These are phyloP conservation scores for Mycena alexandri DNA, from an alignment of 768 basidiomycete species.

Conservation along the genomic window DNA sequence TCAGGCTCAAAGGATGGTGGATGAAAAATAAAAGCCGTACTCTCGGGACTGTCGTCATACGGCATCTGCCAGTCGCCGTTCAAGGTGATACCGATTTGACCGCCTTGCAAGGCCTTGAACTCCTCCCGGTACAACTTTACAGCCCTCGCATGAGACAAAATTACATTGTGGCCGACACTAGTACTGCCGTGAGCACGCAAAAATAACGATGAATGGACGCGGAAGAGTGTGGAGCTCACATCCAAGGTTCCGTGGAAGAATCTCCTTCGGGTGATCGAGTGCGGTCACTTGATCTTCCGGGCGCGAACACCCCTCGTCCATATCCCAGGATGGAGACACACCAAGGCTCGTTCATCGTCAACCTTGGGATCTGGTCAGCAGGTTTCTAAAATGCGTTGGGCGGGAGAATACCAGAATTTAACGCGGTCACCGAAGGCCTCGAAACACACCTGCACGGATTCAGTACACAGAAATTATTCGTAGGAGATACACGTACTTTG, in stretches of 20 bases:
- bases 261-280: constrained; percentile 70
- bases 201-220: constrained; percentile 35
- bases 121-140: constrained; percentile 75
- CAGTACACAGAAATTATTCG: constrained; percentile 2
- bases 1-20: constrained; percentile 10
- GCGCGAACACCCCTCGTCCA: constrained; percentile 77
- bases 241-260: constrained; percentile 77
- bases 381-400: constrained; percentile 27
- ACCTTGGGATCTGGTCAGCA: constrained; percentile 50
- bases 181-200: constrained; percentile 21
- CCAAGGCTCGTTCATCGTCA: constrained; percentile 86
- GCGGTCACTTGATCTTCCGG: constrained; percentile 77
- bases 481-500: constrained; percentile 50
- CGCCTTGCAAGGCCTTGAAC: constrained; percentile 73
- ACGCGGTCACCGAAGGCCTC: constrained; percentile 81
- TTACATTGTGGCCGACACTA: constrained; percentile 76
- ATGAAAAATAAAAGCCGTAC: constrained; percentile 54
- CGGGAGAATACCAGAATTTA: constrained; percentile 70
- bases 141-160: constrained; percentile 77
- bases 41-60: constrained; percentile 75
- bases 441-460: constrained; percentile 70
- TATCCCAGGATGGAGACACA: constrained; percentile 79
- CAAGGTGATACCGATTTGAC: constrained; percentile 82
- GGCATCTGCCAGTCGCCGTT: constrained; percentile 85
- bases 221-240: constrained; percentile 55